Base-by-base conservation (phyloP, 345 rosid genomes). In the Salix viminalis region DNA sequence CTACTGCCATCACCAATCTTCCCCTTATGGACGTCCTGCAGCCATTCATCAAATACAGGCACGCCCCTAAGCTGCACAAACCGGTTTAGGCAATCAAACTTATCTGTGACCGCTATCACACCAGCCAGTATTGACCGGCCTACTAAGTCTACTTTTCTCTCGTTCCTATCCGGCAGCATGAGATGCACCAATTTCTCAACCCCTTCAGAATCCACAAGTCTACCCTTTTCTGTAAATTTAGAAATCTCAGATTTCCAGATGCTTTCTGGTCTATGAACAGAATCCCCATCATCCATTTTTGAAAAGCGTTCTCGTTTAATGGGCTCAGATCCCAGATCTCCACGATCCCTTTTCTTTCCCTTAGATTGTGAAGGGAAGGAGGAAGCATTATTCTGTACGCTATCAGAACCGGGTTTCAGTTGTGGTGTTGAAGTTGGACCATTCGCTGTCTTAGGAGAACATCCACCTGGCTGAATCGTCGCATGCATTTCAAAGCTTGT, bases 321-420 rank as follows among this genome's bases (percentile, higher is more conserved):
- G 42, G 90, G 87, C 36, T 95, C 98, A 4, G 86, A 85, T 79
- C 84, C 79, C 75, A 91, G 98, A 85, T 95, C 99, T 1, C 65
- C 84, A 64, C 98, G 91, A 75, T 96, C 99, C 86, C 99, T 90
- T 70, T 93, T 93, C 87, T 92, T 96, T 52, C 98, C 98, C 85
- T 93, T 93, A 60, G 80, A 85, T 75, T 89, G 97, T 66, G 96
- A 88, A 21, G 85, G 74, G 81, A 85, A 83, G 69, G 97, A 87
- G 10, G 90, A 67, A 66, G 80, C 82, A 75, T 71, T 89, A 72
- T 85, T 91, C 80, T 88, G 97, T 21, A 82, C 75, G 75, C 90
- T 71, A 77, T 96, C 97, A 2, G 91, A 84, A 82, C 91, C 85
- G 26, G 89, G 75, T 81, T 96, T 96, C 73, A 80, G 41, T 85